Conservation (phyloP, 2,329 filamentous ascomycete species). For the Penicillium sp. region DNA sequence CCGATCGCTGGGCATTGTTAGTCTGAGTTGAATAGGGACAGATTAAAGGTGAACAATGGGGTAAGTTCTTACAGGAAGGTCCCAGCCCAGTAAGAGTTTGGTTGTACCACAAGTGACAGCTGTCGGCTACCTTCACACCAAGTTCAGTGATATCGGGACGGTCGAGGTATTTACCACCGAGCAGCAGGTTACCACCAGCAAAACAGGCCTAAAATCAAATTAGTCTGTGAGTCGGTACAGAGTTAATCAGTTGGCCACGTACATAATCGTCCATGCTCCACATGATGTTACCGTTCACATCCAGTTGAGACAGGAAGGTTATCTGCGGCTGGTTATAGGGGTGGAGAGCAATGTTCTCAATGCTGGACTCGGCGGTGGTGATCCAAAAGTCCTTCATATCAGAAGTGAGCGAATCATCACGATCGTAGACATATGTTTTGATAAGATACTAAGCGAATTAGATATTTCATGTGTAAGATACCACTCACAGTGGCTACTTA, state of each 20-base stretch:
- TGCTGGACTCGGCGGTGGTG: slow-evolving; percentile 17
- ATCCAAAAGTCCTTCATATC: slow-evolving; percentile 23
- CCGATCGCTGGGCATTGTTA: slow-evolving; percentile 8
- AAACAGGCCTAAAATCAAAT: slow-evolving; percentile 18
- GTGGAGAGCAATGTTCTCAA: slow-evolving; percentile 17
- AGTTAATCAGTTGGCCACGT: background rate
- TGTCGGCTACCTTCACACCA: slow-evolving; percentile 26
- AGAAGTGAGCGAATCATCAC: slow-evolving; percentile 5
- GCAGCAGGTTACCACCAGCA: slow-evolving; percentile 24
- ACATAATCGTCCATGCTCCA: slow-evolving; percentile 26
- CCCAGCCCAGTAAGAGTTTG: slow-evolving; percentile 22
- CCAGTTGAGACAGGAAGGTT: slow-evolving; percentile 21
- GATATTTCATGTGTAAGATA: background rate
- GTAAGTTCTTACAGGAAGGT: slow-evolving; percentile 8
- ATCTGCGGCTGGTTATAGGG: slow-evolving; percentile 20
- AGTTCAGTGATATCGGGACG: slow-evolving; percentile 27
- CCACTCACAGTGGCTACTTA: background rate
- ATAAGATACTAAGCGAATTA: slow-evolving; percentile 21
- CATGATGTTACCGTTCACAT: slow-evolving; percentile 20
- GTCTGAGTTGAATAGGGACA: background rate
- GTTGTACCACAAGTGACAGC: slow-evolving; percentile 34
- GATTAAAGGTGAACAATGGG: background rate
- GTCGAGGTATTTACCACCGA: slow-evolving; percentile 23
- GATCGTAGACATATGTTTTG: slow-evolving; percentile 24
- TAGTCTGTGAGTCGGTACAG: background rate